phyloP scores from a whole-genome alignment of 805 yeast genomes.

The Grigorovia jiainica region DNA sequence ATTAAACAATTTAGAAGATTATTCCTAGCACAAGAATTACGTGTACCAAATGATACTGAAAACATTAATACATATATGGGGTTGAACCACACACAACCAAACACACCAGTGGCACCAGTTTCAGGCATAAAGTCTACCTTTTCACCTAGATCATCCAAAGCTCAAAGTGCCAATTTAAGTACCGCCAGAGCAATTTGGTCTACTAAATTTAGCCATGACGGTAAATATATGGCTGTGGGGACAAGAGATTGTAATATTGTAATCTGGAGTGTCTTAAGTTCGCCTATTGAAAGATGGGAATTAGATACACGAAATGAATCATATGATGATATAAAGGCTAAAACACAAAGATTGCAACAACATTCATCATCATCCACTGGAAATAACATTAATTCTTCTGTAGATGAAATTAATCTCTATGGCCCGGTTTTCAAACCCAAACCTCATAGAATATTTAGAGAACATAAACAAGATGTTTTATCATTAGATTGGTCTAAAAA shows the following conservation, averaged over 20 bases:
- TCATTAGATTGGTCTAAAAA: constrained; percentile 83
- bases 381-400: not conserved
- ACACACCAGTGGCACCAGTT: not conserved
- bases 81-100: not conserved
- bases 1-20: constrained; percentile 42
- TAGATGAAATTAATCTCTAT: constrained; percentile 20
- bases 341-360: constrained; percentile 4
- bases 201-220: constrained; percentile 68
- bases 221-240: constrained; percentile 74
- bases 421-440: constrained; percentile 73
- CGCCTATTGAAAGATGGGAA: constrained; percentile 58
- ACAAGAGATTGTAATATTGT: constrained; percentile 63
- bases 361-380: not conserved
- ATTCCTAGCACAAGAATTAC: constrained; percentile 58
- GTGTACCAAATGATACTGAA: constrained; percentile 2
- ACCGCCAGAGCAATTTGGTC: constrained; percentile 48
- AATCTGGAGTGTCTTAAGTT: constrained; percentile 72
- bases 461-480: constrained; percentile 65
- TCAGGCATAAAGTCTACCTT: not conserved
- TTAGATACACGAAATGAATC: constrained; percentile 17
- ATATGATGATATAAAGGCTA: constrained; percentile 5
- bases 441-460: constrained; percentile 54
- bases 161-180: not conserved
- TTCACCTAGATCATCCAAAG: constrained; percentile 1
- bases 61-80: not conserved